Percentiles rank a stretch among this genome's conserved stretches.
Evolutionary conservation across 257 asterid genomes (phyloP).

Genomic region (Jaltomata sinuosa): DNA sequence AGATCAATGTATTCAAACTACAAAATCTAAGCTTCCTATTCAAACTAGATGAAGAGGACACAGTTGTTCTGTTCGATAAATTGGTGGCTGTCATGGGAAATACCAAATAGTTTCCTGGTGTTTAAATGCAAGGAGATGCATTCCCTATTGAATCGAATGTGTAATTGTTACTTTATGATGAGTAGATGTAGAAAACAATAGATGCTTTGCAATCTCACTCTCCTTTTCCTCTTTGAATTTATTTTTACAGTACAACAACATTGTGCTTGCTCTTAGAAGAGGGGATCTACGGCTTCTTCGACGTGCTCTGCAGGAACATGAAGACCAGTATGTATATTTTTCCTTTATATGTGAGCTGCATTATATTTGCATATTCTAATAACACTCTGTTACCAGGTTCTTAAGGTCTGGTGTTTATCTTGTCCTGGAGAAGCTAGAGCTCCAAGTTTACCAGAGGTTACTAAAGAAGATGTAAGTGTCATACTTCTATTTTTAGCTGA

Average conservation of each 20-base stretch:
- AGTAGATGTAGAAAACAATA: not conserved
- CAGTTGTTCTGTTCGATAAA: not conserved
- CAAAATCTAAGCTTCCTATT: not conserved
- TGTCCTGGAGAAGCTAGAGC: constrained; percentile 91
- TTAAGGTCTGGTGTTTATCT: constrained; percentile 92
- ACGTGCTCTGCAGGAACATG: constrained; percentile 77
- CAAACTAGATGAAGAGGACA: not conserved
- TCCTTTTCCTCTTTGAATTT: not conserved
- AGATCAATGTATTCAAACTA: not conserved
- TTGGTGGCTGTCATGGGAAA: not conserved
- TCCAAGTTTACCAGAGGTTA: constrained; percentile 89
- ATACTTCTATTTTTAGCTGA: not conserved
- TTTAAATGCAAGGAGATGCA: not conserved
- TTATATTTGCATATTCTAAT: not conserved
- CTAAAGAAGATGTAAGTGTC: constrained; percentile 78
- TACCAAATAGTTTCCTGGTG: not conserved
- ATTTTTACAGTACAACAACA: constrained; percentile 54
- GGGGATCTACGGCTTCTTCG: constrained; percentile 94
- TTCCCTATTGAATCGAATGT: not conserved
- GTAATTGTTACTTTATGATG: not conserved
- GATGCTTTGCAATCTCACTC: not conserved
- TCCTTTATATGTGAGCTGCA: not conserved
- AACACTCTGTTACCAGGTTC: constrained; percentile 41
- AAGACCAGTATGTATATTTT: constrained; percentile 54
- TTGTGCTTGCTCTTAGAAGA: constrained; percentile 77